Percentiles rank a stretch among this genome's conserved stretches.
These are phyloP conservation scores for Fusarium sp. DNA, from an alignment of 2,329 filamentous ascomycete species.

Conservation along the genomic window DNA sequence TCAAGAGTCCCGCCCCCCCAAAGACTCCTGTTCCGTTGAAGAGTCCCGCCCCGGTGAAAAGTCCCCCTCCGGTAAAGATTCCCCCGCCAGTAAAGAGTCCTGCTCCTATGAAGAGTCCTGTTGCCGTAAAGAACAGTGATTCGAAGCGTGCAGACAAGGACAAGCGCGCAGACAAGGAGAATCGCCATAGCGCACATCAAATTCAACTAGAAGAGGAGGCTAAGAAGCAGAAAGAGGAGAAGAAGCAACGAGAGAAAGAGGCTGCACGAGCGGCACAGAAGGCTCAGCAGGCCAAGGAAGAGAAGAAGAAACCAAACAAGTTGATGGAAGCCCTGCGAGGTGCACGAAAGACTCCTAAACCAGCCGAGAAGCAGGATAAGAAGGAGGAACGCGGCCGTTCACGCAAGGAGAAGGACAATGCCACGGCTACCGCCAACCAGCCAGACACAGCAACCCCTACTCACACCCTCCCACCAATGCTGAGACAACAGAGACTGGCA, in stretches of 20 bases:
- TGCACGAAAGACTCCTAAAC: constrained; percentile 1
- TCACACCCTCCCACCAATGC: neutral
- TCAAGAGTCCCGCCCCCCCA: neutral
- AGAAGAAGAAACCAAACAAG: neutral
- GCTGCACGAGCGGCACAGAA: neutral
- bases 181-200: neutral
- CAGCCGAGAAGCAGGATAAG: neutral
- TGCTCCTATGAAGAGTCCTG: neutral
- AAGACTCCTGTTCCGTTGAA: neutral
- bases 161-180: neutral
- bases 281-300: constrained; percentile 1
- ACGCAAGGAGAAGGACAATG: neutral
- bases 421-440: neutral
- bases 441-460: neutral
- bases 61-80: neutral
- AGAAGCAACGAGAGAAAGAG: constrained; percentile 1
- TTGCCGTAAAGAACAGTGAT: neutral
- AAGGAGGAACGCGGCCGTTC: constrained; percentile 6
- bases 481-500: constrained; percentile 10
- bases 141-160: neutral
- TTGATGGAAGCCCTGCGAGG: neutral
- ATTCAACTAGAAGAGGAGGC: neutral
- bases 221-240: neutral
- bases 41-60: neutral
- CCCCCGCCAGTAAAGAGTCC: neutral